A percentile compares a stretch with the other conserved stretches of the same genome.
Evolutionary conservation across 176 grass and related monocot species (phyloP).

Genomic region (Dendrocalamus sinicus): DNA sequence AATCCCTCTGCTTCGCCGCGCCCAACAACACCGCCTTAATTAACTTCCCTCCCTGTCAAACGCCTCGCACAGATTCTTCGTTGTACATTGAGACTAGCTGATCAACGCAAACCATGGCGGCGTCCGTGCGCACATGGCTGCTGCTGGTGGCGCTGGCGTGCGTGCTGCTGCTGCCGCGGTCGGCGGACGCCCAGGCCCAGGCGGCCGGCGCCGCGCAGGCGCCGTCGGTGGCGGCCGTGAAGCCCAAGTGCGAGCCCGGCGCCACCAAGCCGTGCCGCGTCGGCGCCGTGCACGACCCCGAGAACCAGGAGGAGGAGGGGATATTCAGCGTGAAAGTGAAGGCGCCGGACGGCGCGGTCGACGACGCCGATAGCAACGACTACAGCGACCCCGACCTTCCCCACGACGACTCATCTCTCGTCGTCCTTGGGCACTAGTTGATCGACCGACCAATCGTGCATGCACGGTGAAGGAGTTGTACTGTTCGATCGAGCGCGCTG

Average conservation of each 20-base stretch:
- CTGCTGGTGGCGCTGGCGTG: slow-evolving; percentile 45
- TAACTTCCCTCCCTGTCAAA: not conserved
- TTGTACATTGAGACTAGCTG: not conserved
- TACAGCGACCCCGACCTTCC: slow-evolving; percentile 56
- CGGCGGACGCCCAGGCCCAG: not conserved
- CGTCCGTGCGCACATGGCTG: slow-evolving; percentile 46
- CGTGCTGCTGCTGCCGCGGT: slow-evolving; percentile 31
- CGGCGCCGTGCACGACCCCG: slow-evolving; percentile 53
- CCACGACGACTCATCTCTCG: slow-evolving; percentile 32
- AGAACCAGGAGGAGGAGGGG: slow-evolving; percentile 73
- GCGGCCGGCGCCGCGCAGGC: not conserved
- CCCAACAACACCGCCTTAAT: not conserved
- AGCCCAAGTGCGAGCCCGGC: slow-evolving; percentile 46
- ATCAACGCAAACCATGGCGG: slow-evolving; percentile 35
- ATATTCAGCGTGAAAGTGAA: slow-evolving; percentile 30
- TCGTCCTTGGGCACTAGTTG: slow-evolving; percentile 67
- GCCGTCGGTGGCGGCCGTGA: slow-evolving; percentile 5
- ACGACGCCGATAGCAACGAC: slow-evolving; percentile 26
- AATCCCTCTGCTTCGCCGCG: not conserved
- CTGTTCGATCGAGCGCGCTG: not conserved
- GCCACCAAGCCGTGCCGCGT: slow-evolving; percentile 53
- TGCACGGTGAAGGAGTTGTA: not conserved
- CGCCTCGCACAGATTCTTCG: not conserved
- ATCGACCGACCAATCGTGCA: not conserved
- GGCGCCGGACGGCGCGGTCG: slow-evolving; percentile 31